Conservation (phyloP, 2,329 filamentous ascomycete species). For the Sclerotinia minor region DNA sequence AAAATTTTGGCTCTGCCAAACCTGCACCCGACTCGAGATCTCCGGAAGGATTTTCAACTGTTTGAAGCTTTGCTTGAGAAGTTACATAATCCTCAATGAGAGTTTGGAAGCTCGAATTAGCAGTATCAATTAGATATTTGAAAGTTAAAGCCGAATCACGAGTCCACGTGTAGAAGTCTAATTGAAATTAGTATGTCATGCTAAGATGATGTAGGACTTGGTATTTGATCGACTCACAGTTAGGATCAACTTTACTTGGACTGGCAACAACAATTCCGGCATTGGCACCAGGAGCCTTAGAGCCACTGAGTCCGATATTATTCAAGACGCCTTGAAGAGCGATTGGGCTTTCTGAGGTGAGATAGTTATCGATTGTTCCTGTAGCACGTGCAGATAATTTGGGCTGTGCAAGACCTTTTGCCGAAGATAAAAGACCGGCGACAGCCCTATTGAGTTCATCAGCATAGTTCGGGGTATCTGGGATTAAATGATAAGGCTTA, state of each 20-base stretch:
- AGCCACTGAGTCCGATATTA: constrained; percentile 57
- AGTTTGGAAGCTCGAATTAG: constrained; percentile 50
- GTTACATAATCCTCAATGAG: constrained; percentile 67
- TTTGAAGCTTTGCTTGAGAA: constrained; percentile 60
- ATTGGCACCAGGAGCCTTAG: constrained; percentile 48
- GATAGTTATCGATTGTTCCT: constrained; percentile 10
- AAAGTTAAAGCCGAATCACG: constrained; percentile 71
- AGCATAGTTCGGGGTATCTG: background rate
- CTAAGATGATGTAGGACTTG: background rate
- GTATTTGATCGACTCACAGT: constrained; percentile 48
- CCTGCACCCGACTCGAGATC: constrained; percentile 48
- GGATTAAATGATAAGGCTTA: background rate
- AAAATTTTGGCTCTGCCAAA: constrained; percentile 72
- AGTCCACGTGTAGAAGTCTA: constrained; percentile 78
- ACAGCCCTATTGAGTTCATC: background rate
- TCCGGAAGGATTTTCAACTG: constrained; percentile 55
- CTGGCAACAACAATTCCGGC: constrained; percentile 56
- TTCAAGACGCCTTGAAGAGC: constrained; percentile 53
- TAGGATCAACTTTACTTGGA: constrained; percentile 52
- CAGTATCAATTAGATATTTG: constrained; percentile 67
- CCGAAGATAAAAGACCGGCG: constrained; percentile 3
- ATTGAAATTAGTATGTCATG: constrained; percentile 22
- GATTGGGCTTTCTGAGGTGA: constrained; percentile 44
- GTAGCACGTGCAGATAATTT: constrained; percentile 5
- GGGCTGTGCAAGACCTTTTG: background rate